phyloP scores from a whole-genome alignment of 1,284 basidiomycete species.

The Violaceomyces palustris region DNA sequence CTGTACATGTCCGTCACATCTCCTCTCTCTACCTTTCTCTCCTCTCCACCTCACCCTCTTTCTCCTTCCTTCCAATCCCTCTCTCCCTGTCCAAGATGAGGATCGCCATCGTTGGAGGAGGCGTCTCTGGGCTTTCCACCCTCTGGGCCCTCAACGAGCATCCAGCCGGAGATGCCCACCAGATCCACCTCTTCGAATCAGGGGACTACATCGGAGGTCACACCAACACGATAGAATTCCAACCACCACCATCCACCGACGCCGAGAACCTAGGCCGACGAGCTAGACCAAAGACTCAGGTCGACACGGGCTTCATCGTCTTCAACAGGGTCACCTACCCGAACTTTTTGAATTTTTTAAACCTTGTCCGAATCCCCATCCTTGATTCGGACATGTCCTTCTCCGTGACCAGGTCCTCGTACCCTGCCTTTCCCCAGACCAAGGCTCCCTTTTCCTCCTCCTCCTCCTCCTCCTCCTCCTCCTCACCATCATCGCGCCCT shows the following conservation, averaged over 20 bases:
- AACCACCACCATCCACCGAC: conserved; percentile 33
- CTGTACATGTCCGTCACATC: background rate
- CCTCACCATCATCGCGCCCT: background rate
- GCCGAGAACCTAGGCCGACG: conserved; percentile 1
- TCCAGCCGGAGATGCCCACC: conserved; percentile 69
- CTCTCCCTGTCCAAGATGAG: conserved; percentile 15
- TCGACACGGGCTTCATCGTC: conserved; percentile 55
- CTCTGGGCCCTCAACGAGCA: conserved; percentile 77
- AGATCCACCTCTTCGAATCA: conserved; percentile 73
- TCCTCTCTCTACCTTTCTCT: background rate
- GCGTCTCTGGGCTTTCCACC: conserved; percentile 70
- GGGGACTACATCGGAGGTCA: conserved; percentile 69
- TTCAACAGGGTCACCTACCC: conserved; percentile 75
- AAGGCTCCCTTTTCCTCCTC: background rate
- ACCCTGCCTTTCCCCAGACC: background rate
- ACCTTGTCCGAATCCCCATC: conserved; percentile 59
- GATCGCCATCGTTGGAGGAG: conserved; percentile 72
- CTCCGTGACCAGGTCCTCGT: conserved; percentile 56
- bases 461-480: too few species aligned
- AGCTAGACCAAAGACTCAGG: conserved; percentile 15
- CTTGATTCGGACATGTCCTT: conserved; percentile 73
- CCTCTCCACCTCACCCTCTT: background rate
- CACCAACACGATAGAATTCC: conserved; percentile 68
- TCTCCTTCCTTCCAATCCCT: background rate
- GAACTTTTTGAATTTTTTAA: conserved; percentile 71